Conservation (phyloP, 2,329 filamentous ascomycete genomes). For the Orbilia blumenaviensis region DNA sequence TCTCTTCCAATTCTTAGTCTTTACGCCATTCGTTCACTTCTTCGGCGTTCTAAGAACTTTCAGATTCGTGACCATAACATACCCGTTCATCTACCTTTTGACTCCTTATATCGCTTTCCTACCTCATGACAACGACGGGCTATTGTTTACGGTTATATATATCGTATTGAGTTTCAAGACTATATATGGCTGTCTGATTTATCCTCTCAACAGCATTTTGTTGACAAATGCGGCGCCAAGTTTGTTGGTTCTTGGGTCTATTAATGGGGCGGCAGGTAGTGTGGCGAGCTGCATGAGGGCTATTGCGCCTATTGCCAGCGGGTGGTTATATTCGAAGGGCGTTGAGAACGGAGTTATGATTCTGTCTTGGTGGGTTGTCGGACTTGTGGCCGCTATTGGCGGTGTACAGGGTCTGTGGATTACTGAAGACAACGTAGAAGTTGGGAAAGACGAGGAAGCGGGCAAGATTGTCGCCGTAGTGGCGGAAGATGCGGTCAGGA, state of each 20-base stretch:
- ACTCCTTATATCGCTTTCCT: conserved; percentile 82
- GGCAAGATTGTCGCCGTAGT: conserved; percentile 21
- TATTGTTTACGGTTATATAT: conserved; percentile 72
- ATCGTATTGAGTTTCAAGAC: conserved; percentile 87
- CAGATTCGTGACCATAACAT: conserved; percentile 79
- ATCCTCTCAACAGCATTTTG: conserved; percentile 88
- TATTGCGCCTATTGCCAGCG: conserved; percentile 87
- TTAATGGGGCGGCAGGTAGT: conserved; percentile 92
- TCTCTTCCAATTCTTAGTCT: conserved; percentile 82
- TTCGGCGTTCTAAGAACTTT: conserved; percentile 84
- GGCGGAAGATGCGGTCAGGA: conserved; percentile 28
- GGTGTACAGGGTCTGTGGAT: conserved; percentile 64
- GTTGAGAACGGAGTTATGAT: conserved; percentile 83
- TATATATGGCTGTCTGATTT: conserved; percentile 87
- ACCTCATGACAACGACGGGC: conserved; percentile 75
- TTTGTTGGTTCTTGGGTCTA: conserved; percentile 82
- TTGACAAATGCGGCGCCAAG: conserved; percentile 88
- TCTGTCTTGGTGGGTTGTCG: conserved; percentile 92
- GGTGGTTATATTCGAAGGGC: conserved; percentile 82
- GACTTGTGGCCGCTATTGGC: conserved; percentile 77
- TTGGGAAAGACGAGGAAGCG: conserved; percentile 44
- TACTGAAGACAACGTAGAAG: conserved; percentile 41
- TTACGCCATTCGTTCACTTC: conserved; percentile 77
- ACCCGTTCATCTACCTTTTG: conserved; percentile 85
- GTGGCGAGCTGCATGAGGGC: conserved; percentile 88